Evolutionary conservation across 768 basidiomycete species (phyloP), one percentile per base, ranked within the genome.

Genomic region (Mycena galopus): DNA sequence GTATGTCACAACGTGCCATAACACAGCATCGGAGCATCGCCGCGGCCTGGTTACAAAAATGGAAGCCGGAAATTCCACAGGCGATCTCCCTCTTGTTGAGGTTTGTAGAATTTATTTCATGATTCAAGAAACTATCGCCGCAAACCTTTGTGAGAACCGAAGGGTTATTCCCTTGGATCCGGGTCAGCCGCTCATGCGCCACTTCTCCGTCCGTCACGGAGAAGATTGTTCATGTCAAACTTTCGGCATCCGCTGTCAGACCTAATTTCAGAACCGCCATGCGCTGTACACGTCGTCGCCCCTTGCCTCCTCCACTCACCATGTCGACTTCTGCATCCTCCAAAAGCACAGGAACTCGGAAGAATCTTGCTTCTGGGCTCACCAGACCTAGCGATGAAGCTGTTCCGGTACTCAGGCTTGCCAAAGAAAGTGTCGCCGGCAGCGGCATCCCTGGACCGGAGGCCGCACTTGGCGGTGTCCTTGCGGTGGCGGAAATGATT

Each of bases 341-440:
- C n/a, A n/a, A n/a, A n/a, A n/a, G n/a, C n/a, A n/a, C n/a, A n/a
- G n/a, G n/a, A n/a, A n/a, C n/a, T 50, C 47, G 23, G 11, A 50
- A n/a, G 47, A 50, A 50, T 50, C 47, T 50, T 50, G 47, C 47
- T 50, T 50, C 47, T 50, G 47, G 19, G 42, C 42, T 44, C 17
- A 44, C 42, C 42, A 44, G 42, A 44, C 19, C 19, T 17, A 44
- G 32, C 59, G 44, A 25, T 44, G 42, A 27, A 39, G 27, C 27
- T 42, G 10, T 63, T n/a, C 62, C 62, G 32, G 47, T 29, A 16
- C 62, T 63, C 29, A 63, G 47, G 47, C 62, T 63, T 63, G 62
- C 62, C 62, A 63, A 63, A 25, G 62, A 25, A 29, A 19, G 47
- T 51, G 60, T 30, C 60, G 29, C 60, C 23, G 60, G 60, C 27